Base-by-base conservation (phyloP, 2,329 filamentous ascomycete species). In the Fusarium tupiense region DNA sequence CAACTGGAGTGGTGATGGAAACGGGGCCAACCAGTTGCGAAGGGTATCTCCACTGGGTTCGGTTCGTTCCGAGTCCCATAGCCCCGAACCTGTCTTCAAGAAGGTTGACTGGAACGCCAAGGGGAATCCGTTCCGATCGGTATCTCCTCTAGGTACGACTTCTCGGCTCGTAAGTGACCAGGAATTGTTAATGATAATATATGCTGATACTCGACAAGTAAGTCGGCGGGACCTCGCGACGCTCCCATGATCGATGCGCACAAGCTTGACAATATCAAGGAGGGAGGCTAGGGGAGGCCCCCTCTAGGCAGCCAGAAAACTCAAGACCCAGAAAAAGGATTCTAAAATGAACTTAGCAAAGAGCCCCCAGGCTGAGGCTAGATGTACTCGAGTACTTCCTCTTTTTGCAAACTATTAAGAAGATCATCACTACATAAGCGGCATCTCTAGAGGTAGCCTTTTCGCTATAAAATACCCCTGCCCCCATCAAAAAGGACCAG, bases 281-380 rank as follows among this genome's bases (percentile, higher is more conserved):
- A n/a, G 40, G 8, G 0, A 1, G 40, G 37, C 19, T 4, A 8
- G 19, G 37, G 11, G 3, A 40, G 37, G 11, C 2, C 14, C 33
- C 7, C 7, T 35, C 16, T 0, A 2, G 33, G 33, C 3, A 35
- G 33, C 7, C 33, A 9, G 33, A 35, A 35, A 16, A 9, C 33
- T 35, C 33, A 35, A 35, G 33, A 35, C 33, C 33, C 3, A 35
- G 8, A 35, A 35, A 35, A 7, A 35, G 8, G 33, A 17, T 35
- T 14, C 33, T 35, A 35, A 35, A 35, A 35, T 8, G 9, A 17
- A 35, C 33, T 35, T 35, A 35, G 33, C 8, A 8, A 20, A 4
- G 38, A 40, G 22, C 2, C 22, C 19, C 37, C 12, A 40, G 14
- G 33, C 14, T 35, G 33, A 35, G 33, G 33, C 14, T 35, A 35